These are phyloP conservation scores for Poteriospumella lacustris DNA, from an alignment of 108 stramenopile species.

Conservation along the genomic window DNA sequence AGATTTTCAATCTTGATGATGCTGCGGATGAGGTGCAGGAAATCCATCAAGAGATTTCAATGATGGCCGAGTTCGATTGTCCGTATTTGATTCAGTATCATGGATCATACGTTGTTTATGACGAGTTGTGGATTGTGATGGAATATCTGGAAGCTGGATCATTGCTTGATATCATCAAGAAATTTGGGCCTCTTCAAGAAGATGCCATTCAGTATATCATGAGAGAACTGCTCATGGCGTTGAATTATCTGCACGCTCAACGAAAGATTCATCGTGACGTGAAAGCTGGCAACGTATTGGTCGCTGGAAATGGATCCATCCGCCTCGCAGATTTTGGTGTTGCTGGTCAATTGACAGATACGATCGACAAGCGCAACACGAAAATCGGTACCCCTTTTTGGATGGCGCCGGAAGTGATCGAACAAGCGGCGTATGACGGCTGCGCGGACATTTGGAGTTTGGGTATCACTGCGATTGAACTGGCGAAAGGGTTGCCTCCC, in stretches of 20 bases:
- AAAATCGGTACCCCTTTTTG: slow-evolving; percentile 34
- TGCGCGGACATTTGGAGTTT: slow-evolving; percentile 95
- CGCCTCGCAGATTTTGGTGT: slow-evolving; percentile 55
- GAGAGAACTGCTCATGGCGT: slow-evolving; percentile 74
- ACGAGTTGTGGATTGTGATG: slow-evolving; percentile 66
- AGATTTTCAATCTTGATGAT: slow-evolving; percentile 88
- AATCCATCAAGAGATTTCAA: slow-evolving; percentile 83
- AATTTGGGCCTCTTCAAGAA: background rate
- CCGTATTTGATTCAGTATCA: slow-evolving; percentile 78
- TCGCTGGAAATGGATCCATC: slow-evolving; percentile 64
- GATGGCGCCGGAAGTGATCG: slow-evolving; percentile 85
- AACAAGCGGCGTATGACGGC: slow-evolving; percentile 92
- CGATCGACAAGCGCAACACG: background rate
- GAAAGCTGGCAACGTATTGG: slow-evolving; percentile 84
- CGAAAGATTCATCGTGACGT: slow-evolving; percentile 95
- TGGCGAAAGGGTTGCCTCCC: slow-evolving; percentile 94
- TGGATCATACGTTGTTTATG: slow-evolving; percentile 77
- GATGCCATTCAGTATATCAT: slow-evolving; percentile 50
- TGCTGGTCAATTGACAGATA: background rate
- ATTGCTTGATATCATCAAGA: slow-evolving; percentile 58
- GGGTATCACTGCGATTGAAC: slow-evolving; percentile 95
- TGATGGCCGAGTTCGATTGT: slow-evolving; percentile 81
- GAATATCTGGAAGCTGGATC: background rate
- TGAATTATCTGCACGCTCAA: slow-evolving; percentile 87
- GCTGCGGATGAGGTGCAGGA: slow-evolving; percentile 61